Evolutionary conservation across 129 eudicot species (phyloP), one percentile per base, ranked within the genome.

Genomic region (Lactuca saligna): DNA sequence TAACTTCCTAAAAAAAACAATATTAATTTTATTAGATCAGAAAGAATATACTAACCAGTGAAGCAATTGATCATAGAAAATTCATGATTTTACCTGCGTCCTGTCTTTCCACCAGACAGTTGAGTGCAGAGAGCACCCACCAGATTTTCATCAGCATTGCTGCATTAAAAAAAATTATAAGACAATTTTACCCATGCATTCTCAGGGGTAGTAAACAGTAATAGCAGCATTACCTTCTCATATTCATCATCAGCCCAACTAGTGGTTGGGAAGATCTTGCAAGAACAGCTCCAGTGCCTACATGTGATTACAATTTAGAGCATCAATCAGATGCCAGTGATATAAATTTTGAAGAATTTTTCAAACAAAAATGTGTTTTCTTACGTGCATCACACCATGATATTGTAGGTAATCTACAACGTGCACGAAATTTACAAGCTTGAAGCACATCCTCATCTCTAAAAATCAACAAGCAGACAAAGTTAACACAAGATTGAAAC

Each of bases 231-330:
- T 82, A 93, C 99, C 99, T 94, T 73, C 99, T 85, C 97, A 94
- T 94, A 77, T 94, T 94, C 99, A 94, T 94, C 99, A 94, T 87
- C 63, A 94, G 84, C 57, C 99, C 99, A 79, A 94, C 97, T 58
- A 94, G 72, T 11, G 99, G 99, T 70, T 94, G 99, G 15, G 99
- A 94, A 61, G 99, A 94, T 46, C 99, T 86, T 56, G 97, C 99
- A 70, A 94, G 95, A 68, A 94, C 97, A 15, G 99, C 99, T 61
- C 97, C 96, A 60, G 84, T 85, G 67, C 66, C 97, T 94, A 65
- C 68, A 75, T 39, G 49, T 54, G 54, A 68, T 62, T 49, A 37
- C 13, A 57, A 69, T 48, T 25, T 25, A 25, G 1, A 25, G 1
- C 29, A 25, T 25, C 29, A 25, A 35, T n/a, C 54, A 59, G 42